Conservation (phyloP, 176 grass and related monocot genomes). For the Alloteropsis semialata region DNA sequence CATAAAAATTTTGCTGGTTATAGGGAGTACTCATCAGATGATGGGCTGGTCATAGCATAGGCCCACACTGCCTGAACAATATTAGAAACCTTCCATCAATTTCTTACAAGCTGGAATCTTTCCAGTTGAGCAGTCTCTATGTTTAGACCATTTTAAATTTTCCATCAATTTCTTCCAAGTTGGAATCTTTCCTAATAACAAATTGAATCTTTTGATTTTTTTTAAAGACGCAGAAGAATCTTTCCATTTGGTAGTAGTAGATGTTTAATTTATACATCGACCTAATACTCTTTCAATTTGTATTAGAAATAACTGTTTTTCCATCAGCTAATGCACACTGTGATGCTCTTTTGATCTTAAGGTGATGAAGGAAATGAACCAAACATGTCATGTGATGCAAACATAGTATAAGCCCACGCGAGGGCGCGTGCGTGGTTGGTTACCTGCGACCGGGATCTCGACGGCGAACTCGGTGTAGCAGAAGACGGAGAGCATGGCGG, state of each 20-base stretch:
- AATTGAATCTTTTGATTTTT: background rate
- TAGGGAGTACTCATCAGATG: background rate
- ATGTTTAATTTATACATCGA: background rate
- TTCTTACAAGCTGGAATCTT: background rate
- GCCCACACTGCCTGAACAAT: background rate
- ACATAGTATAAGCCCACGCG: background rate
- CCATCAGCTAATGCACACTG: background rate
- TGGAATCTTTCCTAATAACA: background rate
- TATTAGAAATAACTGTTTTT: background rate
- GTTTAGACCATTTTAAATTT: background rate
- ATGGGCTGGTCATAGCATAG: background rate
- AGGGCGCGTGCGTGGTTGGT: too few species aligned
- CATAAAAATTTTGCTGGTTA: background rate
- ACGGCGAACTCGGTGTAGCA: conserved; percentile 99
- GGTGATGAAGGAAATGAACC: background rate
- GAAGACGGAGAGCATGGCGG: conserved; percentile 98
- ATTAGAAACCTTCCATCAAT: background rate
- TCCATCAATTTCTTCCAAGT: too few species aligned
- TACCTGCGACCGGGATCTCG: conserved; percentile 93
- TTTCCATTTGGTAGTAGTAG: background rate
- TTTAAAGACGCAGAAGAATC: background rate
- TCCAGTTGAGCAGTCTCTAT: background rate
- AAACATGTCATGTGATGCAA: background rate
- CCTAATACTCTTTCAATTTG: background rate
- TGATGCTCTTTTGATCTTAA: background rate